Conservation (phyloP, 495 filamentous ascomycete species). For the Aspergillus kassunensis region DNA sequence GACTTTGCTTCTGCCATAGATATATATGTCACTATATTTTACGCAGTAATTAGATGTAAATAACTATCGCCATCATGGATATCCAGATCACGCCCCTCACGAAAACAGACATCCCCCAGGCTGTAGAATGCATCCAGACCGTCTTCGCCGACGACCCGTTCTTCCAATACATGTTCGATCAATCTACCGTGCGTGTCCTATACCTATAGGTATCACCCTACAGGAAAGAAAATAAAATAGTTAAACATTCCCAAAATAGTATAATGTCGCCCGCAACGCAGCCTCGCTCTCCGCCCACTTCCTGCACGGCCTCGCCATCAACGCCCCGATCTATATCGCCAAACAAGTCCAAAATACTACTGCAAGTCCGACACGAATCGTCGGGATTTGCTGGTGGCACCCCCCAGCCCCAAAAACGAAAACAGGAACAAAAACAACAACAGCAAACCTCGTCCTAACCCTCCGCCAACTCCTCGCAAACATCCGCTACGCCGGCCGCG, state of each 20-base stretch:
- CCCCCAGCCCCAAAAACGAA: conserved; percentile 44
- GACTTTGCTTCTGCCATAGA: not conserved
- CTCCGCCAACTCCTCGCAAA: conserved; percentile 58
- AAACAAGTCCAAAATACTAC: too few species aligned
- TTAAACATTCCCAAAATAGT: conserved; percentile 36
- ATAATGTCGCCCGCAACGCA: conserved; percentile 54
- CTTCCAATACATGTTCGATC: conserved; percentile 56
- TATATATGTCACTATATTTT: too few species aligned
- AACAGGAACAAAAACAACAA: too few species aligned
- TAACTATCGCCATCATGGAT: too few species aligned
- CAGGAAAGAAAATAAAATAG: conserved; percentile 13
- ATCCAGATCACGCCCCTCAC: conserved; percentile 53
- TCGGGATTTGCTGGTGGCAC: conserved; percentile 65
- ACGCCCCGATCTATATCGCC: conserved; percentile 61
- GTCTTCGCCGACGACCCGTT: conserved; percentile 66
- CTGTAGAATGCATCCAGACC: conserved; percentile 53
- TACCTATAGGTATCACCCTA: too few species aligned
- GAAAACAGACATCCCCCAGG: conserved; percentile 57
- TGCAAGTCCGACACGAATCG: too few species aligned
- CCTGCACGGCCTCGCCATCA: conserved; percentile 54
- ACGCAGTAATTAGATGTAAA: too few species aligned
- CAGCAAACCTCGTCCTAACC: too few species aligned
- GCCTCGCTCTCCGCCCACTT: conserved; percentile 60
- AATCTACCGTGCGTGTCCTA: conserved; percentile 40
- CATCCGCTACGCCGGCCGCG: conserved; percentile 55